A percentile compares a stretch with the other conserved stretches of the same genome.
Conservation (phyloP, 305 asterid species). For the Plantago coronopus region DNA sequence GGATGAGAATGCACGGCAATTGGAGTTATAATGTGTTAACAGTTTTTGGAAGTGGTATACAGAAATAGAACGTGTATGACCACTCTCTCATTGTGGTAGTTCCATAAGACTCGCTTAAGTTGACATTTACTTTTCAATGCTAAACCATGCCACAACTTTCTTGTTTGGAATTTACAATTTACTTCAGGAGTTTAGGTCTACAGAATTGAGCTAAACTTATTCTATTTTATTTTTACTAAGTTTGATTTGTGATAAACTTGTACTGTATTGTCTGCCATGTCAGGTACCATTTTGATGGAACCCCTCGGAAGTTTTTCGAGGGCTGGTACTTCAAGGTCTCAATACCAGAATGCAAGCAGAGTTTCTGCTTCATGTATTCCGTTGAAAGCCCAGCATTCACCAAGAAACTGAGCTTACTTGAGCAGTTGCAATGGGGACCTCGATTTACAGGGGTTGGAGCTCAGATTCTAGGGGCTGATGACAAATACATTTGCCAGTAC, state of each 20-base stretch:
- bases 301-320: slow-evolving; percentile 73
- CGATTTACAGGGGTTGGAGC: slow-evolving; percentile 96
- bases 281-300: slow-evolving; percentile 97
- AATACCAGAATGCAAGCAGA: slow-evolving; percentile 88
- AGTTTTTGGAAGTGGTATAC: too few species aligned
- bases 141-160: too few species aligned
- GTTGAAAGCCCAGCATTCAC: slow-evolving; percentile 78
- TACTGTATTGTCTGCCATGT: slow-evolving; percentile 2
- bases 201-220: too few species aligned
- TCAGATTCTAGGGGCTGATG: slow-evolving; percentile 93
- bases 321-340: slow-evolving; percentile 98
- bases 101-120: too few species aligned
- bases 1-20: too few species aligned
- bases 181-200: too few species aligned
- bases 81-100: too few species aligned
- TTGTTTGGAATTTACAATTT: too few species aligned
- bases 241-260: not conserved
- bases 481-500: slow-evolving; percentile 88
- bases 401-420: slow-evolving; percentile 54
- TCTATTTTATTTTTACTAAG: too few species aligned
- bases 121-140: too few species aligned
- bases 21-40: too few species aligned
- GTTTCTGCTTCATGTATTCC: slow-evolving; percentile 97
- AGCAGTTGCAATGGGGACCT: slow-evolving; percentile 63
- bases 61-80: too few species aligned